phyloP scores from a whole-genome alignment of 192 early-diverging fungal genomes.

The Coemansia sp. region DNA sequence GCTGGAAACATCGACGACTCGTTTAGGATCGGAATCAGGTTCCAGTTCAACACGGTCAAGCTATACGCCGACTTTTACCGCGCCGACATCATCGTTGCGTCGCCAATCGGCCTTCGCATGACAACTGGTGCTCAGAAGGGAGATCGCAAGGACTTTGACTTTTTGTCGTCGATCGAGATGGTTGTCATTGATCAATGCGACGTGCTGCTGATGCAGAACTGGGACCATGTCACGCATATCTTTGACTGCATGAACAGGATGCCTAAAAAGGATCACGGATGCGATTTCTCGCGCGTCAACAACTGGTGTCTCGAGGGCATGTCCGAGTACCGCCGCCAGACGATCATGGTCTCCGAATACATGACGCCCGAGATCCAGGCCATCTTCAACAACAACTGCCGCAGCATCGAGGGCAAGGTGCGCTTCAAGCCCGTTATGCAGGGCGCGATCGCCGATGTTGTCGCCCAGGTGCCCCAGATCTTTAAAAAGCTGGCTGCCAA shows the following conservation, averaged over 20 bases:
- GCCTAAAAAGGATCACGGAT: conserved; percentile 88
- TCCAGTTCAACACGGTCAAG: conserved; percentile 81
- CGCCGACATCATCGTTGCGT: conserved; percentile 88
- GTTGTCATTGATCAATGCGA: conserved; percentile 84
- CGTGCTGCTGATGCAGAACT: conserved; percentile 95
- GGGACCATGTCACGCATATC: conserved; percentile 89
- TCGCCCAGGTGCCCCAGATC: conserved; percentile 74
- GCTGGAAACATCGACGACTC: conserved; percentile 94
- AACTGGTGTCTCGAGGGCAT: conserved; percentile 83
- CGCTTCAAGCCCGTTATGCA: conserved; percentile 61
- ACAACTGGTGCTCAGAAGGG: conserved; percentile 75
- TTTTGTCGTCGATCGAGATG: conserved; percentile 88
- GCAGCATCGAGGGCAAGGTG: conserved; percentile 63
- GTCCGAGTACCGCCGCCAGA: conserved; percentile 85
- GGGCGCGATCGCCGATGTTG: conserved; percentile 77
- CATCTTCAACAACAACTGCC: conserved; percentile 67
- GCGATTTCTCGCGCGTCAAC: conserved; percentile 91
- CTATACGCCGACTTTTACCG: conserved; percentile 86
- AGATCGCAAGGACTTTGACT: conserved; percentile 89
- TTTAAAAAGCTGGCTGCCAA: conserved; percentile 71
- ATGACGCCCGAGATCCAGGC: conserved; percentile 90
- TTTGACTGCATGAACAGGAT: conserved; percentile 83
- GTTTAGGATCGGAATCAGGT: conserved; percentile 90
- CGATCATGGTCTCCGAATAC: conserved; percentile 76
- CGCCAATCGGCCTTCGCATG: conserved; percentile 87